Base-by-base conservation (phyloP, 805 yeast species). In the Vanderwaltozyma yarrowii region DNA sequence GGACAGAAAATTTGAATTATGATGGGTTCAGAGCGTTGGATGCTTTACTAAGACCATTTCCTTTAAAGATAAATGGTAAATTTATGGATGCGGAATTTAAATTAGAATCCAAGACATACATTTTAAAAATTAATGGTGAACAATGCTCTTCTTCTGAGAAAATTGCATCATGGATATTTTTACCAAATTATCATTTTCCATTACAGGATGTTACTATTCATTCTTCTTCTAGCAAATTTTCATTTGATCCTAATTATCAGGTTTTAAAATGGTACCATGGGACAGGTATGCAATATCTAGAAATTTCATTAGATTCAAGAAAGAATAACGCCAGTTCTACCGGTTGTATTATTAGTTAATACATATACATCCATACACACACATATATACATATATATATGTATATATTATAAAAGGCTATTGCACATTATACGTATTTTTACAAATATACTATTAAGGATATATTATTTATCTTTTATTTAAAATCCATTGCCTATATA, bases 31-130 rank as follows among this genome's bases (percentile, higher is more conserved):
- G 96, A 29, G 94, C 92, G 0, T 68, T 73, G 1, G 73, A 71
- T 36, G 86, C 96, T 0, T 73, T 83, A 1, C 61, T 84, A 20
- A 68, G 98, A 33, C 96, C 97, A 2, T 80, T 70, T 45, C 79
- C 87, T 1, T 56, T 77, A 1, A 72, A 78, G 3, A 67, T 80
- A 0, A 67, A 67, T 25, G 97, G 97, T 2, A 49, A 50, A 1
- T 69, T 81, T 12, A 52, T 52, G 5, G 57, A 61, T 15, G 72
- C 78, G 13, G 76, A 69, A 36, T 87, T 87, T 56, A 78, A 82
- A 42, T 47, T 82, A 36, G 59, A 60, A 31, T 54, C 61, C 4
- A 63, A 65, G 16, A 59, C 52, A 21, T 85, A 75, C 53, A 52
- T 55, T 0, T 56, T 85, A 40, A 66, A 69, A 10, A 54, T 87